Evolutionary conservation across 2,329 filamentous ascomycete genomes (phyloP).

Genomic region (Epichloe scottii): DNA sequence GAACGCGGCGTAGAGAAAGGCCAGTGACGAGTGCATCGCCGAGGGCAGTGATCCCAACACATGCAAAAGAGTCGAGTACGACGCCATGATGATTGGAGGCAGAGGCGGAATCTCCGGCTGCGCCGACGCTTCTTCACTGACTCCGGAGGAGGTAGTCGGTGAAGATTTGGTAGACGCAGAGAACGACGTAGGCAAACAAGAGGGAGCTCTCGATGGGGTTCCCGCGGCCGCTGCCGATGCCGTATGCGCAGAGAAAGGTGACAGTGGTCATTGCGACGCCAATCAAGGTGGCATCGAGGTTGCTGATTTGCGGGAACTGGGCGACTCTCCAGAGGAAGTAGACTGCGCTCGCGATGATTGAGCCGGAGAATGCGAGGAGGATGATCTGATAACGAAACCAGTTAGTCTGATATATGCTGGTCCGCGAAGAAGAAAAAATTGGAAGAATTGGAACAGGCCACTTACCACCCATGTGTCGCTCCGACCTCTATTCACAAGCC

Average conservation of each 20-base stretch:
- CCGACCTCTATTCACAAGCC: slow-evolving; percentile 83
- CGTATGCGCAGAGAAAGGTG: slow-evolving; percentile 85
- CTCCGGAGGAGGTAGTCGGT: slow-evolving; percentile 82
- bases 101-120: slow-evolving; percentile 93
- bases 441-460: slow-evolving; percentile 9
- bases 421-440: not conserved
- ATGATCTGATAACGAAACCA: slow-evolving; percentile 51
- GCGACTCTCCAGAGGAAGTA: slow-evolving; percentile 96
- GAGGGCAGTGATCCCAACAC: slow-evolving; percentile 72
- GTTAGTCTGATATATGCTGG: slow-evolving; percentile 19
- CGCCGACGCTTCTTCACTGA: slow-evolving; percentile 34
- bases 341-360: slow-evolving; percentile 81
- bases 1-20: slow-evolving; percentile 80
- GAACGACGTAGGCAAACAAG: slow-evolving; percentile 92
- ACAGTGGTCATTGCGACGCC: slow-evolving; percentile 86
- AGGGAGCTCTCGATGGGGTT: slow-evolving; percentile 93
- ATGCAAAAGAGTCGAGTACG: slow-evolving; percentile 82
- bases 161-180: slow-evolving; percentile 98
- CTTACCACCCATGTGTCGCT: slow-evolving; percentile 95
- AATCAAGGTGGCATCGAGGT: slow-evolving; percentile 83
- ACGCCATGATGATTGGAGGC: slow-evolving; percentile 96
- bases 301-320: slow-evolving; percentile 84
- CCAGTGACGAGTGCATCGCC: slow-evolving; percentile 71
- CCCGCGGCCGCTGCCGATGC: slow-evolving; percentile 84
- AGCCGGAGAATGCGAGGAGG: slow-evolving; percentile 75